phyloP scores from a whole-genome alignment of 768 basidiomycete genomes.

The Scleroderma citrinum region DNA sequence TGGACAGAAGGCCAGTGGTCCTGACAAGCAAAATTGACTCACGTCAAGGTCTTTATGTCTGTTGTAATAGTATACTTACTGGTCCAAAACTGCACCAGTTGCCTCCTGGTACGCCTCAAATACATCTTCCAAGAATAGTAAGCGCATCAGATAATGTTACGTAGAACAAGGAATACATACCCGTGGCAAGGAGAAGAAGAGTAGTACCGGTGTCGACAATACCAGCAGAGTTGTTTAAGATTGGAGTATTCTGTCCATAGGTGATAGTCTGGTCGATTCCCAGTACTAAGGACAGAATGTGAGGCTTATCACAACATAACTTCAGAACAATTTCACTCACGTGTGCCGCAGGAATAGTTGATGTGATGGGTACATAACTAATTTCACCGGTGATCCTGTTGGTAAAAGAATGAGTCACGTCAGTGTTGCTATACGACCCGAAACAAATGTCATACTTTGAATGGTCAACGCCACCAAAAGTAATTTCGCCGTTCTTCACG shows the following conservation, averaged over 20 bases:
- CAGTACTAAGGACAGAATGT: conserved; percentile 29
- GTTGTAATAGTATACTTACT: conserved; percentile 24
- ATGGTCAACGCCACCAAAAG: conserved; percentile 47
- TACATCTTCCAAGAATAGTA: conserved; percentile 31
- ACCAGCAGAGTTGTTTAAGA: conserved; percentile 35
- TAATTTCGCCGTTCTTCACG: conserved; percentile 47
- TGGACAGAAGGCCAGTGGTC: conserved; percentile 49
- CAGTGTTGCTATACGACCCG: neutral
- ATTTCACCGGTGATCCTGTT: conserved; percentile 29
- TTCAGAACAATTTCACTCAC: conserved; percentile 10
- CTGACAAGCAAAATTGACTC: conserved; percentile 20
- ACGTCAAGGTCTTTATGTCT: neutral
- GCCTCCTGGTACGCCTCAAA: conserved; percentile 50
- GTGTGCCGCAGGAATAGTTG: conserved; percentile 38
- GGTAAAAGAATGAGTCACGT: neutral
- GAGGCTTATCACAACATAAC: neutral
- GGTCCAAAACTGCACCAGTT: conserved; percentile 48
- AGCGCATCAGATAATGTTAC: neutral
- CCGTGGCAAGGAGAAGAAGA: conserved; percentile 46
- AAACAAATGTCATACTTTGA: conserved; percentile 29
- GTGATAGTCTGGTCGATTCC: conserved; percentile 38
- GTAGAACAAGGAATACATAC: neutral
- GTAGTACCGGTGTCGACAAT: conserved; percentile 54
- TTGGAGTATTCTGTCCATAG: conserved; percentile 29
- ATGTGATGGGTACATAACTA: conserved; percentile 37